Evolutionary conservation across 1,284 basidiomycete species (phyloP), one percentile per base, ranked within the genome.

Genomic region (Fomitopsis schrenkii): DNA sequence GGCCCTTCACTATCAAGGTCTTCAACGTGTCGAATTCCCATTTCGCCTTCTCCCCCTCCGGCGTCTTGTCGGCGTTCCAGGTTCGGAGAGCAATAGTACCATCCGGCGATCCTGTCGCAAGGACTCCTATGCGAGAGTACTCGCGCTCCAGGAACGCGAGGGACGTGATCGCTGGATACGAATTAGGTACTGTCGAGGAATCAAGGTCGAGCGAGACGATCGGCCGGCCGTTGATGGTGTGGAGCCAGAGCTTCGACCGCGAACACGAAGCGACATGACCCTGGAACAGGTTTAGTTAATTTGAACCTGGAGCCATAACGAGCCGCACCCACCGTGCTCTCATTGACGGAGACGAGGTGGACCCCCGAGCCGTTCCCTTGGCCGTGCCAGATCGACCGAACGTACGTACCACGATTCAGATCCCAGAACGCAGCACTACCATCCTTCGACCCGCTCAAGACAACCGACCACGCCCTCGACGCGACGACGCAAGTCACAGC

Each of bases 371-470:
- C 62, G 42, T 80, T 77, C 5, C 75, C 73, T 1, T 73, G 67
- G 10, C 80, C 83, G 60, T 94, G 89, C 82, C 85, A 85, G 40
- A 94, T 87, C 0, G 90, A 90, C 58, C 88, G 78, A 14, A 90
- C 84, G 66, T 95, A 95, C 1, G 85, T 76, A 15, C 90, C 86
- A 44, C 88, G 81, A 70, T 98, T 97, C 59, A 94, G 80, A 72
- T 98, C 96, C 96, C 96, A 98, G 7, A 97, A 68, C 15, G 90
- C 89, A 0, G 90, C 94, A 62, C 87, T 92, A 1, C 93, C 90
- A 67, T 97, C 94, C 63, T 84, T 82, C 6, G 92, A 91, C 6
- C 94, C 94, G 63, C 91, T 96, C 52, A 97, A 85, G 15, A 88
- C 83, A 22, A 96, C 70, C 1, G 91, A 93, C 94, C 94, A 97